Conservation (phyloP, 2,329 filamentous ascomycete genomes). For the Sporothrix humicola region DNA sequence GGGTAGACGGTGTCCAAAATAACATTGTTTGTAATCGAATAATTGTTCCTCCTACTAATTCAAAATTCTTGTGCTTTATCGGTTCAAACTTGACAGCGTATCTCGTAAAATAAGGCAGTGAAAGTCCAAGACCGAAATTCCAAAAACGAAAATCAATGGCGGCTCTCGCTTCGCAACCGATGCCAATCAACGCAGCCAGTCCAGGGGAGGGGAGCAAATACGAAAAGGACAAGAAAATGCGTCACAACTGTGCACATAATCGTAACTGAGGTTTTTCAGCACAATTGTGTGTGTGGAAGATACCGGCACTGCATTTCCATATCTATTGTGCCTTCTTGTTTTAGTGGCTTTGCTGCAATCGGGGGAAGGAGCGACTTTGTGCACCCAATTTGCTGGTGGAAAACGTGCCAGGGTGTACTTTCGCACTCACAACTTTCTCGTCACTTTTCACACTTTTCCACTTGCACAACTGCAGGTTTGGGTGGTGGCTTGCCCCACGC, state of each 20-base stretch:
- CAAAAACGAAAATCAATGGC: too few relatives aligned
- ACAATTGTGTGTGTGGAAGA: background rate
- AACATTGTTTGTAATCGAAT: background rate
- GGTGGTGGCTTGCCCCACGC: slow-evolving; percentile 1
- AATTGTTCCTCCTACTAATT: background rate
- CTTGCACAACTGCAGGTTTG: too few relatives aligned
- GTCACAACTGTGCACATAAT: background rate
- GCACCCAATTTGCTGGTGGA: background rate
- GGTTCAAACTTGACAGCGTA: background rate
- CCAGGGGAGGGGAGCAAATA: background rate
- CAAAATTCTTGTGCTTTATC: background rate
- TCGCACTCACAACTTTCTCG: background rate
- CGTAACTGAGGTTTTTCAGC: background rate
- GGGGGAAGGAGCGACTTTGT: background rate
- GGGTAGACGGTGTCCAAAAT: too few relatives aligned
- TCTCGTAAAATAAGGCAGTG: background rate
- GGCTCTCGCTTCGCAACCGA: background rate
- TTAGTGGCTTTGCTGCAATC: background rate
- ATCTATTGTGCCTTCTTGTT: too few relatives aligned
- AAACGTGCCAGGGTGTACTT: background rate
- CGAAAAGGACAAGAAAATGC: background rate
- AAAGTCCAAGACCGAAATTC: too few relatives aligned
- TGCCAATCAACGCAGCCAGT: background rate
- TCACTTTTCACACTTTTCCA: background rate
- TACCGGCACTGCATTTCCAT: background rate